phyloP scores from a whole-genome alignment of 176 grass and related monocot species.

The Hordeum marinum region DNA sequence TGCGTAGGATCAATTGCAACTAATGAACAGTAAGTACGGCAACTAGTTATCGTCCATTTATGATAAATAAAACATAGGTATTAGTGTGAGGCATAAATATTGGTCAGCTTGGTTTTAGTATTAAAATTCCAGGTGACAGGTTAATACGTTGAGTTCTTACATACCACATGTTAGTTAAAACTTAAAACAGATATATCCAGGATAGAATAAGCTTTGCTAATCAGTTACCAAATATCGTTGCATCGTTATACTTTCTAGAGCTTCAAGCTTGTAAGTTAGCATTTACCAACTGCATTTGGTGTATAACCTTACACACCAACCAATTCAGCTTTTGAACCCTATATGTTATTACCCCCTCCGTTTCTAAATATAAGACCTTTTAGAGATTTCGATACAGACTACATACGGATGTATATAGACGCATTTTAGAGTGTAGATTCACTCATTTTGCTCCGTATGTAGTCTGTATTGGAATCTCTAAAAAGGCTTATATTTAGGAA shows the following conservation, averaged over 20 bases:
- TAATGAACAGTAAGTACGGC: neutral
- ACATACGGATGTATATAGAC: too few species aligned
- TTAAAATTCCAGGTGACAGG: neutral
- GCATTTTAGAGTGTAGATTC: too few species aligned
- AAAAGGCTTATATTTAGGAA: too few species aligned
- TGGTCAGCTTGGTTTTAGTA: neutral
- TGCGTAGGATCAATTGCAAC: neutral
- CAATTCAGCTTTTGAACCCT: neutral
- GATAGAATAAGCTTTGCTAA: constrained; percentile 10
- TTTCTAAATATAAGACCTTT: too few species aligned
- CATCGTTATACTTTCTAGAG: neutral
- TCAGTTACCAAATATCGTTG: neutral
- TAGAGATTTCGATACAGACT: too few species aligned
- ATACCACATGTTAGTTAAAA: neutral
- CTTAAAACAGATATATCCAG: neutral
- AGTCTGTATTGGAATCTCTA: too few species aligned
- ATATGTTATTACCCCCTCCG: neutral
- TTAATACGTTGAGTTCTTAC: neutral
- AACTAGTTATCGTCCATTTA: neutral
- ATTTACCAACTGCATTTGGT: neutral
- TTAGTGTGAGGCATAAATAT: neutral
- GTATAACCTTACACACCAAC: neutral
- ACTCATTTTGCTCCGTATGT: too few species aligned
- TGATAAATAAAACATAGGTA: neutral
- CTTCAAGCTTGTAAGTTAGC: neutral